Evolutionary conservation across 768 basidiomycete genomes (phyloP).

Genomic region (Lanmaoa pseudosensibilis): DNA sequence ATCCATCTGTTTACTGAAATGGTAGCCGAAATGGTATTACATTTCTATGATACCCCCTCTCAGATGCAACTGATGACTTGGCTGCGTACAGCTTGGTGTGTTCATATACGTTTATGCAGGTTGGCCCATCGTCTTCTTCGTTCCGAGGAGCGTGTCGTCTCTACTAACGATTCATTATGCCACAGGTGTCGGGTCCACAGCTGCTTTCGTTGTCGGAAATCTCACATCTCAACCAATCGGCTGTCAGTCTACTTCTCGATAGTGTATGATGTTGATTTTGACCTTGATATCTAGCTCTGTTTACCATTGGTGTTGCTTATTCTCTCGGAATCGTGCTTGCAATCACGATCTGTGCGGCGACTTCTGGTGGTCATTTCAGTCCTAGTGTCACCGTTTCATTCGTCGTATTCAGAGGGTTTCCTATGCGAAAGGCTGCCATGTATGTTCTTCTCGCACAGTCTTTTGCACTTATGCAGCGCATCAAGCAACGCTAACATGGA

Average conservation of each 20-base stretch:
- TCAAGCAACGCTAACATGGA: slow-evolving; percentile 11
- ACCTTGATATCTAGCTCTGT: slow-evolving; percentile 40
- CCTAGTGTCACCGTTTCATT: slow-evolving; percentile 60
- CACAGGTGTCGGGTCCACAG: slow-evolving; percentile 55
- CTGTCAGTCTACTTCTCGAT: slow-evolving; percentile 40
- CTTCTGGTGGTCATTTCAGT: slow-evolving; percentile 66
- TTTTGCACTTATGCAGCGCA: background rate
- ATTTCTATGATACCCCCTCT: background rate
- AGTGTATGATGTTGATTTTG: background rate
- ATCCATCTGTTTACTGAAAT: slow-evolving; percentile 58
- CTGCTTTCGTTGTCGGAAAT: slow-evolving; percentile 49
- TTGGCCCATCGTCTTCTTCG: slow-evolving; percentile 16
- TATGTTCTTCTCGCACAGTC: slow-evolving; percentile 29
- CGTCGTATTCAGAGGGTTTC: slow-evolving; percentile 55
- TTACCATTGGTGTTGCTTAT: slow-evolving; percentile 60
- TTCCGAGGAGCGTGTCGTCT: background rate
- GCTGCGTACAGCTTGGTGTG: slow-evolving; percentile 48
- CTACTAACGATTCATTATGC: background rate
- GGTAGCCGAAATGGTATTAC: slow-evolving; percentile 57
- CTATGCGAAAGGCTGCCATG: slow-evolving; percentile 51
- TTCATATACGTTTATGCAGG: slow-evolving; percentile 62
- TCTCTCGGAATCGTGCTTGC: slow-evolving; percentile 61
- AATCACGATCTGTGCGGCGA: slow-evolving; percentile 47
- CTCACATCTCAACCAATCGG: slow-evolving; percentile 44
- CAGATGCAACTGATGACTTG: slow-evolving; percentile 2